A percentile compares a stretch with the other conserved stretches of the same genome.
These are phyloP conservation scores for Inga leiocalycina DNA, from an alignment of 306 rosid genomes.

Conservation along the genomic window DNA sequence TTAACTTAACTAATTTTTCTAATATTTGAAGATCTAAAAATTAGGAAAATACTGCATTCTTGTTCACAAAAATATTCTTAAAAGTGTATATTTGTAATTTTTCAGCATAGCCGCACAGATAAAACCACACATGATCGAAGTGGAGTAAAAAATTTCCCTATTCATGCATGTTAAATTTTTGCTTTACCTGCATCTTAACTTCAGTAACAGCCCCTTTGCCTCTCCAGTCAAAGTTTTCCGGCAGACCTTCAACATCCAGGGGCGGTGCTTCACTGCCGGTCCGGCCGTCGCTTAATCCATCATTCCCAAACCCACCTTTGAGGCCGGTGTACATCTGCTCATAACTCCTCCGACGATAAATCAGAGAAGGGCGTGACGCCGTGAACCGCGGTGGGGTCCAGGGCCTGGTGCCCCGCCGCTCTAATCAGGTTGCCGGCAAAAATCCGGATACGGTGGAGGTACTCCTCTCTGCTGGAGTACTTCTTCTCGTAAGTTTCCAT, in stretches of 20 bases:
- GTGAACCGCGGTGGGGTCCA: conserved; percentile 83
- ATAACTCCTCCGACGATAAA: conserved; percentile 70
- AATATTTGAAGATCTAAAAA: no score
- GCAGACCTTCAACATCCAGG: conserved; percentile 56
- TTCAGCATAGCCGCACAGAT: no score
- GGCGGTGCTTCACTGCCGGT: conserved; percentile 26
- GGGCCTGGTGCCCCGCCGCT: conserved; percentile 75
- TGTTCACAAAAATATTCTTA: no score
- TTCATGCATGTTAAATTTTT: background rate
- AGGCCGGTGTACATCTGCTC: conserved; percentile 60
- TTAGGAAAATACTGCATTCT: no score
- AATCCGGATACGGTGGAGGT: conserved; percentile 68
- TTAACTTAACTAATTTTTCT: no score
- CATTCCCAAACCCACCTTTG: conserved; percentile 28
- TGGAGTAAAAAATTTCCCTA: no score
- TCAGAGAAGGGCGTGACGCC: conserved; percentile 90
- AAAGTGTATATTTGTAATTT: no score
- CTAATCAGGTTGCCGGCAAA: conserved; percentile 65
- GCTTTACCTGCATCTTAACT: conserved; percentile 84
- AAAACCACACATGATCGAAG: no score
- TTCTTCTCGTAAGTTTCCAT: conserved; percentile 62
- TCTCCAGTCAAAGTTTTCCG: conserved; percentile 90
- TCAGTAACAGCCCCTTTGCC: conserved; percentile 84
- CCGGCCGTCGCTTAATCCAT: background rate
- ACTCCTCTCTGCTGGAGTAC: conserved; percentile 69